Evolutionary conservation across 441 rosid species (phyloP).

Genomic region (Lepidium campestre): DNA sequence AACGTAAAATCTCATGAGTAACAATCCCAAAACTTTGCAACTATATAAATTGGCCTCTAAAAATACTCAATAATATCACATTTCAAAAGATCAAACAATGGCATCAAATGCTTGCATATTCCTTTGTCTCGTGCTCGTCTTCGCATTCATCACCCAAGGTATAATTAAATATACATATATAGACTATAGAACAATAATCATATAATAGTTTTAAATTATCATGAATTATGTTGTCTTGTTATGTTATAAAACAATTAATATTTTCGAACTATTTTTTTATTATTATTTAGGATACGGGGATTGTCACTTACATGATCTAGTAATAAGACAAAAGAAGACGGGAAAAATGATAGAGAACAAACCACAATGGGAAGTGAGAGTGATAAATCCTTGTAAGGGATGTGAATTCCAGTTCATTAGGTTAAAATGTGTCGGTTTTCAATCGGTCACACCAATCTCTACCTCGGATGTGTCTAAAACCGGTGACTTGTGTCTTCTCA

Average conservation of each 20-base stretch:
- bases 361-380: conserved; percentile 24
- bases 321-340: conserved; percentile 12
- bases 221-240: neutral
- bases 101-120: conserved; percentile 3
- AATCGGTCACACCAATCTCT: conserved; percentile 5
- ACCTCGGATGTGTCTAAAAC: neutral
- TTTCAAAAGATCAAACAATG: neutral
- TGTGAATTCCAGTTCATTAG: neutral
- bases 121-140: neutral
- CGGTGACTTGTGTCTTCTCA: conserved; percentile 1
- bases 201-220: neutral
- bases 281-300: neutral
- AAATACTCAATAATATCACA: neutral
- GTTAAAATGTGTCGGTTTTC: neutral
- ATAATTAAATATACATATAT: neutral
- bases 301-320: neutral
- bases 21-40: neutral
- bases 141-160: conserved; percentile 5
- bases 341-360: conserved; percentile 11
- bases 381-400: neutral
- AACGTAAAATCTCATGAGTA: neutral
- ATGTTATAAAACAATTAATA: neutral
- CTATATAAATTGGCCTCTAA: neutral
- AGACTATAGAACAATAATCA: neutral
- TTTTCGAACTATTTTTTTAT: neutral